These are phyloP conservation scores for Tulasnella sp. DNA, from an alignment of 768 basidiomycete genomes.

Conservation along the genomic window DNA sequence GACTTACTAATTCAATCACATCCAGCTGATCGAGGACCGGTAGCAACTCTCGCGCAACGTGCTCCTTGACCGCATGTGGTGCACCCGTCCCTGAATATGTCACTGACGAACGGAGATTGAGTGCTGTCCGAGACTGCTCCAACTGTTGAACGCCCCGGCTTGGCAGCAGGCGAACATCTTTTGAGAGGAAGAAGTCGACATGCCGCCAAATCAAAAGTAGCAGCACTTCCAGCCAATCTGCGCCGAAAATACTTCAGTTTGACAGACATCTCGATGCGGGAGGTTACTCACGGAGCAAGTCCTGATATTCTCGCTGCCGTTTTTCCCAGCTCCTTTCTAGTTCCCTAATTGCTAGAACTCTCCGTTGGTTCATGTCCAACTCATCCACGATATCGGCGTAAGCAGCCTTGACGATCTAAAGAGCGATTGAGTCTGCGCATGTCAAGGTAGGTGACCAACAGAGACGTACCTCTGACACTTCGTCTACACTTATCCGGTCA, in stretches of 20 bases:
- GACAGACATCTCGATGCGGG: neutral
- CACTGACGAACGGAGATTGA: neutral
- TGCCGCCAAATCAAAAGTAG: slow-evolving; percentile 75
- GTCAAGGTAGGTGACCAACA: neutral
- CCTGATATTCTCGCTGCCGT: slow-evolving; percentile 7
- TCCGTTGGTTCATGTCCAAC: slow-evolving; percentile 55
- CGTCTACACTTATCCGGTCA: slow-evolving; percentile 57
- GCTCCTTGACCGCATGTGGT: slow-evolving; percentile 44
- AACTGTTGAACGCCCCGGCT: neutral
- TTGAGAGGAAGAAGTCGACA: slow-evolving; percentile 43
- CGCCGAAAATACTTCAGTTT: neutral
- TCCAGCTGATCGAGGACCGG: slow-evolving; percentile 45
- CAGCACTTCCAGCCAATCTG: slow-evolving; percentile 65
- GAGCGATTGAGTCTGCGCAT: slow-evolving; percentile 24
- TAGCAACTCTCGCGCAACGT: slow-evolving; percentile 42
- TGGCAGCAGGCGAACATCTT: neutral
- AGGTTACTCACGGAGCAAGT: slow-evolving; percentile 4
- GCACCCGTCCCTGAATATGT: slow-evolving; percentile 25
- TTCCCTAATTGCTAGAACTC: slow-evolving; percentile 49
- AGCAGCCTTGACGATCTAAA: slow-evolving; percentile 25
- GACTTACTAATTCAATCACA: slow-evolving; percentile 38
- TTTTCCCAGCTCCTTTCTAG: slow-evolving; percentile 36
- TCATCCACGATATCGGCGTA: slow-evolving; percentile 49
- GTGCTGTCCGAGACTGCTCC: neutral
- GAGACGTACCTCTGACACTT: slow-evolving; percentile 50